A percentile compares a stretch with the other conserved stretches of the same genome.
Evolutionary conservation across 176 grass and related monocot species (phyloP).

Genomic region (Thalia dealbata): DNA sequence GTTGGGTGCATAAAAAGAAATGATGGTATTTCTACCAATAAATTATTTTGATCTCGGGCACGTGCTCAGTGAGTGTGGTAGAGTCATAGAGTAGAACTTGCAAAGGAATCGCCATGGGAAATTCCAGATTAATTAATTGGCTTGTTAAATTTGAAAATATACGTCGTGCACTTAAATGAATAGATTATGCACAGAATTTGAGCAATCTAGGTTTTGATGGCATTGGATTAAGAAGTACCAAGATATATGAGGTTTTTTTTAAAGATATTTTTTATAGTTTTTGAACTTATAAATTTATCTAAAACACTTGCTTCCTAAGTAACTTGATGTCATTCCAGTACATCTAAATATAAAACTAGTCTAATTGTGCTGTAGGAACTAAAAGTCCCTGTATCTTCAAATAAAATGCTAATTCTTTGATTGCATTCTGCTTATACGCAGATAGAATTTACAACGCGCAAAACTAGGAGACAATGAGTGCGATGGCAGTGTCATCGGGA

Average conservation of each 20-base stretch:
- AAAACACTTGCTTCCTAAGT: too few relatives aligned
- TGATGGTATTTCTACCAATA: not conserved
- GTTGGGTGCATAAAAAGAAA: not conserved
- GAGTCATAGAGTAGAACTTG: too few relatives aligned
- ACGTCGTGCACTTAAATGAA: not conserved
- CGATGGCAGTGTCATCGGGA: slow-evolving; percentile 24
- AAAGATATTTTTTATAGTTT: too few relatives aligned
- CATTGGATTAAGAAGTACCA: too few relatives aligned
- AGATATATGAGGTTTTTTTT: too few relatives aligned
- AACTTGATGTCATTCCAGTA: too few relatives aligned
- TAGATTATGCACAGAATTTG: not conserved
- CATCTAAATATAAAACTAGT: not conserved
- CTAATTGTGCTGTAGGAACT: not conserved
- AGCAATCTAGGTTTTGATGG: too few relatives aligned
- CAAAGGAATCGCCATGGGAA: too few relatives aligned
- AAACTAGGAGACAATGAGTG: slow-evolving; percentile 2
- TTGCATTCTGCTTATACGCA: not conserved
- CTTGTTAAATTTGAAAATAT: too few relatives aligned
- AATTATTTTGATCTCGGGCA: not conserved
- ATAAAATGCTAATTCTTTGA: not conserved
- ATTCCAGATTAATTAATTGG: too few relatives aligned
- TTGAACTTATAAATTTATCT: too few relatives aligned
- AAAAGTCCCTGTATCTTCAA: not conserved
- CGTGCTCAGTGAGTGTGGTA: too few relatives aligned
- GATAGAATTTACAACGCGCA: not conserved